A percentile compares a stretch with the other conserved stretches of the same genome.
Evolutionary conservation across 148 eudicot genomes (phyloP).

Genomic region (Chenopodium berlandieri): DNA sequence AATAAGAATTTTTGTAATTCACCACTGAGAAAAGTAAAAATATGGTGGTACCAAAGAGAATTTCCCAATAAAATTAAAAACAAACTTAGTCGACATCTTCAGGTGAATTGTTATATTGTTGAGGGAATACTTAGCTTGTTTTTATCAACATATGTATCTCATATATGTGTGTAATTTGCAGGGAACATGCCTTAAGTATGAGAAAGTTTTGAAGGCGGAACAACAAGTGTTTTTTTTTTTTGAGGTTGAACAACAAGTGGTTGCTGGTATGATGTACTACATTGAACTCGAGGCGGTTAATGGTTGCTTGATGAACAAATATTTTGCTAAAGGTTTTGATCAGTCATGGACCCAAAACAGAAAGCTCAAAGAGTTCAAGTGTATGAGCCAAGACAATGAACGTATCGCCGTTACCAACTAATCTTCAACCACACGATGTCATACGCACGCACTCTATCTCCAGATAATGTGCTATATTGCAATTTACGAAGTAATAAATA

Average conservation of each 20-base stretch:
- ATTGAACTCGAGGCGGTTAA: slow-evolving; percentile 38
- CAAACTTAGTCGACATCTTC: too few species aligned
- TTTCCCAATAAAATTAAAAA: too few species aligned
- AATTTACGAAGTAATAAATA: too few species aligned
- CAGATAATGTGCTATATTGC: background rate
- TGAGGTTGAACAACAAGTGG: slow-evolving; percentile 37
- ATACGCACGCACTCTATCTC: too few species aligned
- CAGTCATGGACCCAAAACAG: slow-evolving; percentile 38
- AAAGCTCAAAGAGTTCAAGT: slow-evolving; percentile 35
- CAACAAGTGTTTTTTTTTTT: slow-evolving; percentile 27
- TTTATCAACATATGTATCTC: too few species aligned
- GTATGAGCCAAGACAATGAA: slow-evolving; percentile 1
- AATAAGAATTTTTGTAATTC: too few species aligned
- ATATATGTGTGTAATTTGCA: background rate
- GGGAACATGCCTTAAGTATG: slow-evolving; percentile 19
- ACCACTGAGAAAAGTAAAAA: too few species aligned
- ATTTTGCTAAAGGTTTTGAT: slow-evolving; percentile 44
- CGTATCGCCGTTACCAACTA: slow-evolving; percentile 6
- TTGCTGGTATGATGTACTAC: slow-evolving; percentile 41
- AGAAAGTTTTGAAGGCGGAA: slow-evolving; percentile 34
- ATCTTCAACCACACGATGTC: background rate
- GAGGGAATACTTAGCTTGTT: too few species aligned
- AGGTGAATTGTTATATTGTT: too few species aligned
- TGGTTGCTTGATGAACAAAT: slow-evolving; percentile 25
- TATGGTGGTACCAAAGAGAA: too few species aligned